phyloP scores from a whole-genome alignment of 1,284 basidiomycete species.

The Coriolopsis trogii region DNA sequence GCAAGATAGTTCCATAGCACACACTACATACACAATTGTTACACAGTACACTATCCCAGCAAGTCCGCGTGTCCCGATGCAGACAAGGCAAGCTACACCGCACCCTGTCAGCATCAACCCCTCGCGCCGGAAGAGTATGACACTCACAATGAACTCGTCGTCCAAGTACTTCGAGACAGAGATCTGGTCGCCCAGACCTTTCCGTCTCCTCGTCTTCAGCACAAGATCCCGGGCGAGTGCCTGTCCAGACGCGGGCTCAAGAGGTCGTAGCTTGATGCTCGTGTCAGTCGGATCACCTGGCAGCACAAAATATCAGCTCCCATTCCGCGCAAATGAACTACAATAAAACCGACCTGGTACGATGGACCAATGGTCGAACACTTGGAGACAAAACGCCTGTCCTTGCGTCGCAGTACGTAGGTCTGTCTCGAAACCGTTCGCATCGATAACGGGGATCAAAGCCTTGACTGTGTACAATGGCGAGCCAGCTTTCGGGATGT shows the following conservation, averaged over 20 bases:
- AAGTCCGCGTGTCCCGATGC: constrained; percentile 91
- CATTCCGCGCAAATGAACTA: constrained; percentile 14
- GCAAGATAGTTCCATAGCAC: constrained; percentile 19
- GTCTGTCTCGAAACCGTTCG: constrained; percentile 99
- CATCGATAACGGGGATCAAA: constrained; percentile 96
- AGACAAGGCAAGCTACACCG: constrained; percentile 76
- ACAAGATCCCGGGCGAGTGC: constrained; percentile 91
- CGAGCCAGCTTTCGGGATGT: constrained; percentile 96
- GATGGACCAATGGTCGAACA: constrained; percentile 98
- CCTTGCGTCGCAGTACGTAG: constrained; percentile 96
- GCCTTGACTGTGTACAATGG: constrained; percentile 98
- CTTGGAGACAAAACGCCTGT: constrained; percentile 95
- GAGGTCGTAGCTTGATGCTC: constrained; percentile 90
- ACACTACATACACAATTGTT: constrained; percentile 24
- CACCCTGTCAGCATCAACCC: constrained; percentile 19
- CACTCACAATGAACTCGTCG: constrained; percentile 87
- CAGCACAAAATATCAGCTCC: constrained; percentile 26
- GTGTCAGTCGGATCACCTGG: constrained; percentile 95
- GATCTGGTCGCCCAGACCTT: constrained; percentile 92
- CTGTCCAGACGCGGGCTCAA: constrained; percentile 97
- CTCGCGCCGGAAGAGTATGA: constrained; percentile 7
- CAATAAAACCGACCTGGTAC: constrained; percentile 75
- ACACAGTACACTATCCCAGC: constrained; percentile 55
- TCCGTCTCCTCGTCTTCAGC: constrained; percentile 94
- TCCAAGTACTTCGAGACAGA: constrained; percentile 94